Base-by-base conservation (phyloP, 2,329 filamentous ascomycete species). In the Ophiostoma quercus region DNA sequence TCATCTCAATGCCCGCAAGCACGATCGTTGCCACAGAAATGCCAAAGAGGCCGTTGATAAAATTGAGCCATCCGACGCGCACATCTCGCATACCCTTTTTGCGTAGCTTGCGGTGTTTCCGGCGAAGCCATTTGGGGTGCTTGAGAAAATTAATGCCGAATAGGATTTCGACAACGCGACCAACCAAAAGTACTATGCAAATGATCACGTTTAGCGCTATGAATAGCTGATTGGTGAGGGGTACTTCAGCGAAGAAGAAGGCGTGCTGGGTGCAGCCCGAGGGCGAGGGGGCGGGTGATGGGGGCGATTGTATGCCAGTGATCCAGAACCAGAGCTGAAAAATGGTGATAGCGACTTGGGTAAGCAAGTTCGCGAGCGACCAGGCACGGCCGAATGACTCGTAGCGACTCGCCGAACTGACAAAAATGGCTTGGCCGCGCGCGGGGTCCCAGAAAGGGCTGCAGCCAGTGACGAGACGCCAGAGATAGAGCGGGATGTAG, bases 291-390 rank as follows among this genome's bases (percentile, higher is more conserved):
- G 51, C 19, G n/a, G 22, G 51, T 3, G 47, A 34, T 51, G 51
- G 37, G 37, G 29, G 37, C 37, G 54, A n/a, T 14, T 63, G 60
- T 3, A 70, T 9, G 11, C 60, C 71, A 1, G 63, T 51, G 37
- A 62, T 66, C 71, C 69, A 73, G 71, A 75, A 74, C 74, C 74
- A 75, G 5, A 74, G 70, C 63, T 73, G 71, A 19, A 74, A 71
- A 34, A 72, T 43, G 37, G 72, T 47, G 11, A 74, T 32, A 4
- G 68, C 69, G 1, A 71, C 68, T 22, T 71, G 70, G 63, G 71
- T 54, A 1, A 71, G 37, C 25, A 68, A 67, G 67, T 67, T 71
- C 1, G 68, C 41, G 41, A 72, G 51, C 25, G 66, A 51, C 57
- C 70, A 71, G 12, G 71, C 57, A 14, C 60, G 60, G 2, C 25